Base-by-base conservation (phyloP, 164 flowering plant genomes). In the Sedum album region DNA sequence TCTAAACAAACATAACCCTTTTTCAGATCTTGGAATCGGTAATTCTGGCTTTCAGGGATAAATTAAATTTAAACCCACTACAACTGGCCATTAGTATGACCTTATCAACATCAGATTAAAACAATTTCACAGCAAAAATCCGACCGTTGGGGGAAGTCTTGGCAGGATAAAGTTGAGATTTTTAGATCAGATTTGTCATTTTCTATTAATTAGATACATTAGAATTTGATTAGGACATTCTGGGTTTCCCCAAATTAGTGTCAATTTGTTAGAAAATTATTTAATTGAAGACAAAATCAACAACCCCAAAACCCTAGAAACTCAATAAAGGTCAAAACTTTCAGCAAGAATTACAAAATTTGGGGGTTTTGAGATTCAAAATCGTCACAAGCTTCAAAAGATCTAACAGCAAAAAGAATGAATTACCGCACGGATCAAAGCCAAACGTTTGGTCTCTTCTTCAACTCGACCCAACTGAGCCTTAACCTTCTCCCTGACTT, bases 401-500 rank as follows among this genome's bases (percentile, higher is more conserved):
- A n/a, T n/a, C n/a, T n/a, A n/a, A n/a, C n/a, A n/a, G n/a, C n/a
- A n/a, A n/a, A n/a, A n/a, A n/a, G n/a, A n/a, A 11, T 1, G 15
- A 3, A 5, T 6, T 62, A 83, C 87, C 85, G 79, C 87, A 31
- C 87, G 83, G 71, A 84, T 84, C 51, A 44, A 0, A 65, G 84
- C 84, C 70, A 84, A 67, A 20, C 85, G 82, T 60, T 74, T 82
- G 69, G 87, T 82, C 60, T 84, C 87, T 65, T 84, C 84, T 25
- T 84, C 87, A 60, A 82, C 84, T 1, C 87, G 85, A 44, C 85
- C 85, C 25, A 84, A 42, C 74, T 84, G 85, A 6, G 75, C 74
- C 33, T 80, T 84, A 65, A 84, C 85, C 44, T 73, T 77, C 71
- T 84, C 85, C 25, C 81, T 72, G 14, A 84, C 82, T 74, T 82